These are phyloP conservation scores for Brasilioporus rufonigricans DNA, from an alignment of 768 basidiomycete species.

Conservation along the genomic window DNA sequence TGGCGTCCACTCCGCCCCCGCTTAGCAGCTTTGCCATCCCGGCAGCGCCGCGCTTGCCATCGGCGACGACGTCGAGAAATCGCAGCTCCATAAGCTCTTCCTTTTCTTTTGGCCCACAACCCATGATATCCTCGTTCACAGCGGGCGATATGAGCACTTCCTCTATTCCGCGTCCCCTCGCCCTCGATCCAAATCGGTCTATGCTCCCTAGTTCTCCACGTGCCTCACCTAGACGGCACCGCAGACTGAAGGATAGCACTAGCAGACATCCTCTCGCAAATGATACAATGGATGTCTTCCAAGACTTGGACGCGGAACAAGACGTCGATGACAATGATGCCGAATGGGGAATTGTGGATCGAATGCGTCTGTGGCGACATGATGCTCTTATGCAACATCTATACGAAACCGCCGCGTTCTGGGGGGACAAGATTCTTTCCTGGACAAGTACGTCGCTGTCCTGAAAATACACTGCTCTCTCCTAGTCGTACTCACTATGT, in stretches of 20 bases:
- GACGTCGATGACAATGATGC: slow-evolving; percentile 55
- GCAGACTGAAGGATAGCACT: slow-evolving; percentile 53
- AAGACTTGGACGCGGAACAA: slow-evolving; percentile 59
- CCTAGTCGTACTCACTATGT: slow-evolving; percentile 1
- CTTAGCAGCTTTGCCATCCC: slow-evolving; percentile 41
- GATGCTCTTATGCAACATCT: slow-evolving; percentile 99
- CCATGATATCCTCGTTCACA: slow-evolving; percentile 67
- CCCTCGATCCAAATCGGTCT: slow-evolving; percentile 79
- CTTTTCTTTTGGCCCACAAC: slow-evolving; percentile 82
- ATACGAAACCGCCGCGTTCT: slow-evolving; percentile 95
- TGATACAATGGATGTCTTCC: slow-evolving; percentile 72
- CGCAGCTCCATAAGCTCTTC: slow-evolving; percentile 74
- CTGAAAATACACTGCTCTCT: slow-evolving; percentile 3
- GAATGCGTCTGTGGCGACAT: slow-evolving; percentile 96
- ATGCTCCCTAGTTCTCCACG: slow-evolving; percentile 72
- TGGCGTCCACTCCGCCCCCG: slow-evolving; percentile 51
- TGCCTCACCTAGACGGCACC: slow-evolving; percentile 60
- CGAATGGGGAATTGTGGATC: slow-evolving; percentile 88
- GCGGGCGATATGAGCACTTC: slow-evolving; percentile 62
- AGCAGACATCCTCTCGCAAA: slow-evolving; percentile 72
- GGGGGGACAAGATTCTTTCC: slow-evolving; percentile 95
- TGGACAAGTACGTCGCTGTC: slow-evolving; percentile 79
- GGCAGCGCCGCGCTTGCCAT: slow-evolving; percentile 49
- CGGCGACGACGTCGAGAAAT: slow-evolving; percentile 53
- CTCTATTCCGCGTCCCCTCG: slow-evolving; percentile 52